A percentile compares a stretch with the other conserved stretches of the same genome.
These are phyloP conservation scores for Senna tora DNA, from an alignment of 306 rosid genomes.

Conservation along the genomic window DNA sequence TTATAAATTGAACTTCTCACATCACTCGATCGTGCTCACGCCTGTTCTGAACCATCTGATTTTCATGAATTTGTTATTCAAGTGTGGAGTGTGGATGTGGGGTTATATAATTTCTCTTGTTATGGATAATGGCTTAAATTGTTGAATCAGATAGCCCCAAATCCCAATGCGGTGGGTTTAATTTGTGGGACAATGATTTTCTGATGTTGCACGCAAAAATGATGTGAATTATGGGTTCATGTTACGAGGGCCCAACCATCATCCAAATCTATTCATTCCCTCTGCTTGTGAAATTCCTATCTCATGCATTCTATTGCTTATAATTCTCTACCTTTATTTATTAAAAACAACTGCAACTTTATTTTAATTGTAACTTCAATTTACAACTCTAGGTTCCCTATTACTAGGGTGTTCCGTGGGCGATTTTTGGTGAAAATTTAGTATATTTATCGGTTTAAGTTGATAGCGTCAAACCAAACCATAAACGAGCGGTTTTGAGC, in stretches of 20 bases:
- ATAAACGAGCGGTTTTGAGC: too few relatives aligned
- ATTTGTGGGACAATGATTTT: neutral
- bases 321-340: neutral
- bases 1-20: neutral
- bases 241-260: neutral
- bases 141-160: too few relatives aligned
- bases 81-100: too few relatives aligned
- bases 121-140: neutral
- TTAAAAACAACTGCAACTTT: too few relatives aligned
- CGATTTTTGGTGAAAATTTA: too few relatives aligned
- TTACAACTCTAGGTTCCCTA: neutral
- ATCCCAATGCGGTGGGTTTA: too few relatives aligned
- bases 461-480: too few relatives aligned
- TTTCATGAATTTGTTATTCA: too few relatives aligned
- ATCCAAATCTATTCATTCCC: neutral
- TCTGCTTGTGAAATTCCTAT: neutral
- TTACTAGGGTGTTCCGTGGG: too few relatives aligned
- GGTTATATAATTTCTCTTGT: too few relatives aligned
- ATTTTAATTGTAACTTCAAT: neutral
- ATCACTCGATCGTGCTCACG: neutral
- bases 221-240: conserved; percentile 44
- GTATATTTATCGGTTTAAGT: too few relatives aligned
- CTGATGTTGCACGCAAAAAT: conserved; percentile 52
- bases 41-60: conserved; percentile 7
- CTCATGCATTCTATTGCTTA: neutral